phyloP scores from a whole-genome alignment of 345 rosid genomes.

The Arabidopsis arenosa region DNA sequence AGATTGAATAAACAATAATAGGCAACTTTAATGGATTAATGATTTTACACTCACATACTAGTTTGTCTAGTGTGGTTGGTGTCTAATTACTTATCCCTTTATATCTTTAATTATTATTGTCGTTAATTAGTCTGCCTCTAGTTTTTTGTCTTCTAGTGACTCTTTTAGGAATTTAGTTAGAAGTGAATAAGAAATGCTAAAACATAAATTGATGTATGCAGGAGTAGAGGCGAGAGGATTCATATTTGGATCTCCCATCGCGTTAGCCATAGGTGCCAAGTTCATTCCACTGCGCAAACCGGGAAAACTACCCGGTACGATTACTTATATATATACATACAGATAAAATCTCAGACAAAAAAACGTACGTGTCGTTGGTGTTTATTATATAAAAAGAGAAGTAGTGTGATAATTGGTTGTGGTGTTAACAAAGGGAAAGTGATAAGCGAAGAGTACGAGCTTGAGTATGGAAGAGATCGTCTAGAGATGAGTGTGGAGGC shows the following conservation, averaged over 20 bases:
- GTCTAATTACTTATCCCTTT: conserved; percentile 26
- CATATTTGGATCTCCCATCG: conserved; percentile 90
- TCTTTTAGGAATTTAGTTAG: background rate
- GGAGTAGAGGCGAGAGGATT: conserved; percentile 88
- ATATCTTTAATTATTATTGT: conserved; percentile 18
- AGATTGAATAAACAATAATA: conserved; percentile 36
- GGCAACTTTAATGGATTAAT: conserved; percentile 30
- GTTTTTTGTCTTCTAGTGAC: conserved; percentile 17
- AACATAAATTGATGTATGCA: conserved; percentile 4
- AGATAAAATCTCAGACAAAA: background rate
- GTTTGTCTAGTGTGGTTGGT: conserved; percentile 44
- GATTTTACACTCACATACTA: conserved; percentile 31
- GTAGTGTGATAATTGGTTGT: background rate
- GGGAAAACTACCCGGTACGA: conserved; percentile 77
- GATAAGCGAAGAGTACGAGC: conserved; percentile 71
- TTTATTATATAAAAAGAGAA: background rate
- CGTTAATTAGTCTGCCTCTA: background rate
- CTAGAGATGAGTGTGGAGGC: conserved; percentile 89
- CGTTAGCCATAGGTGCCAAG: conserved; percentile 93
- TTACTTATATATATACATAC: background rate
- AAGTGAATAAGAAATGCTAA: background rate
- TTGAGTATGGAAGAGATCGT: conserved; percentile 90
- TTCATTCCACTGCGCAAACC: conserved; percentile 90
- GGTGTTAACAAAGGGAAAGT: conserved; percentile 58
- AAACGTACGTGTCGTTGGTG: background rate